Conservation (phyloP, 805 yeast genomes). For the Ogataea nakhonphanomensis region DNA sequence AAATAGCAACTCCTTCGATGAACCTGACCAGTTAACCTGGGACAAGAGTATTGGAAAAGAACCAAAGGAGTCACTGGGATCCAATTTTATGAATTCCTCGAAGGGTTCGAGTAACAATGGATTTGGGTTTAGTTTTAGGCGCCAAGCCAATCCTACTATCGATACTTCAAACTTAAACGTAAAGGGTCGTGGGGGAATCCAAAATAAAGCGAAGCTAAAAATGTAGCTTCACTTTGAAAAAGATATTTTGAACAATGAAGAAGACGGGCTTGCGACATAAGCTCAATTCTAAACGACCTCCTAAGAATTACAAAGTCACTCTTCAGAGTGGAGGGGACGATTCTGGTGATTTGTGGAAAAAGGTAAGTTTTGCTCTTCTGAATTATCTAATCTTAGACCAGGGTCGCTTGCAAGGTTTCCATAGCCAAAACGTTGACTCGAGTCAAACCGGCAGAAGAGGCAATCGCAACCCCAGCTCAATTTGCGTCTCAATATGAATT, state of each 20-base stretch:
- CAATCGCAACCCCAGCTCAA: not conserved
- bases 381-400: constrained; percentile 14
- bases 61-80: not conserved
- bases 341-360: constrained; percentile 25
- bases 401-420: constrained; percentile 25
- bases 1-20: not conserved
- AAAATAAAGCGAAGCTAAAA: constrained; percentile 20
- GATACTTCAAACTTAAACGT: constrained; percentile 16
- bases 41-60: not conserved
- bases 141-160: constrained; percentile 16
- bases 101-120: not conserved
- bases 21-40: no score
- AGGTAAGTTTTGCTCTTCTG: constrained; percentile 9
- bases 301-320: not conserved
- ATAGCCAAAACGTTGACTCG: constrained; percentile 18
- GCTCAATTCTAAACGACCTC: constrained; percentile 7
- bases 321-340: constrained; percentile 23
- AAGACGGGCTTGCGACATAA: not conserved
- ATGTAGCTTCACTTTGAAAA: constrained; percentile 13
- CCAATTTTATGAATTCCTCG: not conserved
- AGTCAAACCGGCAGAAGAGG: constrained; percentile 1
- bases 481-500: constrained; percentile 25
- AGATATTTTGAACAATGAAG: constrained; percentile 2
- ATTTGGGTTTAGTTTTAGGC: constrained; percentile 12
- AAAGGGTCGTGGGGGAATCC: constrained; percentile 28